Conservation (phyloP, 73 alveolate genomes). For the Paramecium sonneborni region DNA sequence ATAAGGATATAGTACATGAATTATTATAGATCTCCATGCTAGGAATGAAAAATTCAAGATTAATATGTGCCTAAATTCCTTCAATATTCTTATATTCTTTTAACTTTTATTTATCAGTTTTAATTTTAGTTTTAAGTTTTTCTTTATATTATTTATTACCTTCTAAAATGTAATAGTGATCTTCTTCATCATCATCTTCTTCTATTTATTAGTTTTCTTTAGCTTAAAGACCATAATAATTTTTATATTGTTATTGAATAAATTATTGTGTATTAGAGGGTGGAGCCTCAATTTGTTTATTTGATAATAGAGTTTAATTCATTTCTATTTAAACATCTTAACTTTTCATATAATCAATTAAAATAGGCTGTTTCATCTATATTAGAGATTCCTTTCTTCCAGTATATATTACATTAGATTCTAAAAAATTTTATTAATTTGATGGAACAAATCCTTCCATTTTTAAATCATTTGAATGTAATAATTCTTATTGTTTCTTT, state of each 20-base stretch:
- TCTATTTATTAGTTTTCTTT: background rate
- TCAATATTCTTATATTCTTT: background rate
- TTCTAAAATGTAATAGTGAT: slow-evolving; percentile 81
- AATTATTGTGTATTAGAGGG: background rate
- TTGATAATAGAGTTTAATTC: background rate
- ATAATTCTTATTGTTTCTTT: background rate
- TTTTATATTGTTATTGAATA: background rate
- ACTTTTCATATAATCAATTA: background rate
- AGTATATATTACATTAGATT: background rate
- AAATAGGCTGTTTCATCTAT: background rate
- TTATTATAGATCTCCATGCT: background rate
- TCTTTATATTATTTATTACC: background rate
- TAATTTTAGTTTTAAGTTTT: background rate
- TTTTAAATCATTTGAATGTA: background rate
- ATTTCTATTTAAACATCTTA: background rate
- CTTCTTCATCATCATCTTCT: slow-evolving; percentile 79
- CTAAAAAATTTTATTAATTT: background rate
- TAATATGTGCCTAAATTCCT: background rate
- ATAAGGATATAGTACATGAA: background rate
- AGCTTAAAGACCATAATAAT: background rate
- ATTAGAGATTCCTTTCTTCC: background rate
- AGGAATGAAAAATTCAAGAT: background rate
- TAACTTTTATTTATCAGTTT: background rate
- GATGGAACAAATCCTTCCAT: background rate
- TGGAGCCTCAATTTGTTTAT: background rate